Conservation (phyloP, 202 grass and related monocot genomes). For the Sporobolus alterniflorus region DNA sequence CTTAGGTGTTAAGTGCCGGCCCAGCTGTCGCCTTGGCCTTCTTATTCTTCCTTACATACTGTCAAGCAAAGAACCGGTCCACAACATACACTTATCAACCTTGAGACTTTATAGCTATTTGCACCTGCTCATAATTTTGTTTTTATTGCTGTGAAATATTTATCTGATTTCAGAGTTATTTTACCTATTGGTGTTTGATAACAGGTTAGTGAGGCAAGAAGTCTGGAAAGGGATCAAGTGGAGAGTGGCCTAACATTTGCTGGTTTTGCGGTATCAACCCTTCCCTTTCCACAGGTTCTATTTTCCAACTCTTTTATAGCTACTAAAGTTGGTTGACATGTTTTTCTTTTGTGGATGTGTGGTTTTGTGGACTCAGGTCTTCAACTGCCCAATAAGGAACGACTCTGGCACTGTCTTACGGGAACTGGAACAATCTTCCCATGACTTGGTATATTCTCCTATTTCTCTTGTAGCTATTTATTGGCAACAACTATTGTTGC, state of each 20-base stretch:
- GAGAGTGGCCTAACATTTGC: constrained; percentile 86
- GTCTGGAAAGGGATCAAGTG: constrained; percentile 87
- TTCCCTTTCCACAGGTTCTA: not conserved
- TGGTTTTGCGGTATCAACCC: constrained; percentile 86
- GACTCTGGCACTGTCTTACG: constrained; percentile 83
- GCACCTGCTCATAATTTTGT: constrained; percentile 13
- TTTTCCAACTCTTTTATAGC: not conserved
- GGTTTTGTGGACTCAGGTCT: constrained; percentile 64
- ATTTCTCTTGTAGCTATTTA: constrained; percentile 5
- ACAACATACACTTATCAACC: not conserved
- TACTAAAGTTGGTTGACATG: constrained; percentile 8
- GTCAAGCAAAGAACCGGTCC: no score
- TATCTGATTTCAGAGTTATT: constrained; percentile 12
- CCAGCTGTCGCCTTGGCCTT: no score
- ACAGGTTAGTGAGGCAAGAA: constrained; percentile 98
- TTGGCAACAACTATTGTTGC: not conserved
- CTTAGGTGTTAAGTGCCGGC: no score
- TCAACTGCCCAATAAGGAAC: constrained; percentile 92
- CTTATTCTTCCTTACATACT: no score
- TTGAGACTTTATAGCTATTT: not conserved
- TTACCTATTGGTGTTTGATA: constrained; percentile 43
- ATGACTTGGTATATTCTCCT: constrained; percentile 87
- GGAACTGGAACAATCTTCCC: constrained; percentile 89
- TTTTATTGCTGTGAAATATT: constrained; percentile 11
- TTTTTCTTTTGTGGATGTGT: constrained; percentile 11